Evolutionary conservation across 192 early-diverging fungal species (phyloP).

Genomic region (Cladochytrium replicatum): DNA sequence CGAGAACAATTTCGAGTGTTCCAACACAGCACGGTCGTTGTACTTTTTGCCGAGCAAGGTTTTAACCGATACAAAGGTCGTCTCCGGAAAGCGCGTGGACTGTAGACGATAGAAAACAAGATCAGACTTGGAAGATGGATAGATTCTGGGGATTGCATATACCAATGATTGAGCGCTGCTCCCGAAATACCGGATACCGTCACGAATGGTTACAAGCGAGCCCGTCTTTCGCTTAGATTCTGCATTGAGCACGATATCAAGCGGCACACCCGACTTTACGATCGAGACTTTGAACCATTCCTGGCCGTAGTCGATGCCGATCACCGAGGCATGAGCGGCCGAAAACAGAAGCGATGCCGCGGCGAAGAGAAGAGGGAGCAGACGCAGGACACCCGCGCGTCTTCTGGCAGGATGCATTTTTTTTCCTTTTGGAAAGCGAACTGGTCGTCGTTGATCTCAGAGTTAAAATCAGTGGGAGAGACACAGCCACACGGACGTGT

Average conservation of each 20-base stretch:
- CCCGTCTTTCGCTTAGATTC: conserved; percentile 94
- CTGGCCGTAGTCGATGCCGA: conserved; percentile 93
- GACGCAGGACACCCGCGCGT: too few species aligned
- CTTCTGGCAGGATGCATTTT: too few species aligned
- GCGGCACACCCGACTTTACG: conserved; percentile 79
- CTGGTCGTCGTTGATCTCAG: too few species aligned
- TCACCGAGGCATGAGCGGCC: conserved; percentile 64
- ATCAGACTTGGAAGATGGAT: too few species aligned
- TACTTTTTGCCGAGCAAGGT: conserved; percentile 69
- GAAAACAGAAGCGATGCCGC: too few species aligned
- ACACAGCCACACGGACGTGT: too few species aligned
- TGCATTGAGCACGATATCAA: conserved; percentile 92
- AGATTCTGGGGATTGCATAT: too few species aligned
- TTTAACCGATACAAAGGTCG: conserved; percentile 76
- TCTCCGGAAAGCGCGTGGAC: conserved; percentile 71
- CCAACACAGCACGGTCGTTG: conserved; percentile 52
- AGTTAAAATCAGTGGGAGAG: too few species aligned
- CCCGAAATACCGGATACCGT: conserved; percentile 81
- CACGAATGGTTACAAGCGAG: conserved; percentile 62
- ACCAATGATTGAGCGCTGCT: conserved; percentile 70
- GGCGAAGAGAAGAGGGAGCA: too few species aligned
- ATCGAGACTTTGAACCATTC: conserved; percentile 97
- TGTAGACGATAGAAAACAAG: too few species aligned
- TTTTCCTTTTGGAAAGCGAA: too few species aligned
- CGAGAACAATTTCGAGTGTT: conserved; percentile 68